phyloP scores from a whole-genome alignment of 768 basidiomycete species.

The Leccinum truebloodii region DNA sequence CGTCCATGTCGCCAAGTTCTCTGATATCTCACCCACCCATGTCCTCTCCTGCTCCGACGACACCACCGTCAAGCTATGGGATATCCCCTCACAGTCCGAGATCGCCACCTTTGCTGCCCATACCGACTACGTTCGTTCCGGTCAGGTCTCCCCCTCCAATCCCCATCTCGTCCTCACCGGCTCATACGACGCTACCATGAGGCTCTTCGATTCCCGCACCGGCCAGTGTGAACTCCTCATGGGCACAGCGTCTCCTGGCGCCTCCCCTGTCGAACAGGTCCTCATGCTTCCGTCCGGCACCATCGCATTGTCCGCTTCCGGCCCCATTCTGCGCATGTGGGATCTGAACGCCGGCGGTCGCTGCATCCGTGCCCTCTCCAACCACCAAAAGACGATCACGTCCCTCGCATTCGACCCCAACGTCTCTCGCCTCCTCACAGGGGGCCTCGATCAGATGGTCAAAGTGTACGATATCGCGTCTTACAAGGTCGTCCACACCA shows the following conservation, averaged over 20 bases:
- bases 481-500: slow-evolving; percentile 96
- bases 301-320: slow-evolving; percentile 81
- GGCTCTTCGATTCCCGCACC: slow-evolving; percentile 84
- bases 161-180: slow-evolving; percentile 88
- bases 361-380: slow-evolving; percentile 88
- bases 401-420: slow-evolving; percentile 78
- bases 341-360: slow-evolving; percentile 90
- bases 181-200: slow-evolving; percentile 91
- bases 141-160: slow-evolving; percentile 79
- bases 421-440: slow-evolving; percentile 81
- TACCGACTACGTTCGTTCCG: slow-evolving; percentile 95
- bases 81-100: slow-evolving; percentile 85
- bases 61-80: slow-evolving; percentile 91
- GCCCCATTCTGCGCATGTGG: slow-evolving; percentile 93
- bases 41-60: slow-evolving; percentile 96
- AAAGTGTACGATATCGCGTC: slow-evolving; percentile 96
- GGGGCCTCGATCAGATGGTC: slow-evolving; percentile 94
- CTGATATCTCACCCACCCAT: slow-evolving; percentile 74
- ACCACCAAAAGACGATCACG: slow-evolving; percentile 98
- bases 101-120: slow-evolving; percentile 82
- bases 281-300: slow-evolving; percentile 91
- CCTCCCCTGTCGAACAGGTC: slow-evolving; percentile 84
- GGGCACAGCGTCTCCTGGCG: slow-evolving; percentile 41
- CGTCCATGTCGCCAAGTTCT: slow-evolving; percentile 94
- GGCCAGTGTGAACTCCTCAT: slow-evolving; percentile 84